Evolutionary conservation across 768 basidiomycete species (phyloP), one percentile per base, ranked within the genome.

Genomic region (Xerocomellus amylosporus): DNA sequence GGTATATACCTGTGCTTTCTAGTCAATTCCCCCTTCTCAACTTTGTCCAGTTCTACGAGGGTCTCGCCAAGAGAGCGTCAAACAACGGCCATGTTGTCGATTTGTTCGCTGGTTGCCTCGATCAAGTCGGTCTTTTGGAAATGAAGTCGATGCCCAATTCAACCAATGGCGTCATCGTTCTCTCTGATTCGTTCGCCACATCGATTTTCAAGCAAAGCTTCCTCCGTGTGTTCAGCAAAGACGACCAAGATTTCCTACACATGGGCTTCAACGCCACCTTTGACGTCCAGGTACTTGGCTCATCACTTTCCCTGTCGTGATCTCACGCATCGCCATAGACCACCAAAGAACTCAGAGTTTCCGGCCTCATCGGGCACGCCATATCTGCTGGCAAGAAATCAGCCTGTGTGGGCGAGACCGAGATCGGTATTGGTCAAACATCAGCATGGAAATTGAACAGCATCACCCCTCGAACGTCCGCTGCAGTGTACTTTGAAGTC

Each of bases 181-280:
- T 98, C 34, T 93, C 96, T 37, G 97, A 99, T 67, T 95, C 94
- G 0, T 99, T 98, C 71, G 86, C 90, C 12, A 98, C 96, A 10
- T 93, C 93, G 24, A 97, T 98, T 69, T 98, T 98, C 84, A 98
- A 98, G 77, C 96, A 98, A 72, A 91, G 88, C 64, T 98, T 97
- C 85, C 80, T 97, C 39, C 84, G 94, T 39, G 77, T 96, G 39
- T 93, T 99, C 72, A 84, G 79, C 66, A 98, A 97, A 71, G 96
- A 96, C 60, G 91, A 90, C 17, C 85, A 96, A 58, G 96, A 95
- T 2, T 81, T 90, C 59, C 78, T 98, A 26, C 84, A 89, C 65
- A 98, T 98, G 95, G 97, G 96, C 51, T 98, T 98, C 77, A 99
- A 98, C 64, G 97, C 94, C 10, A 98, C 94, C 1, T 96, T 99